Conservation (phyloP, 2,329 filamentous ascomycete species). For the Pyrenochaeta sp. region DNA sequence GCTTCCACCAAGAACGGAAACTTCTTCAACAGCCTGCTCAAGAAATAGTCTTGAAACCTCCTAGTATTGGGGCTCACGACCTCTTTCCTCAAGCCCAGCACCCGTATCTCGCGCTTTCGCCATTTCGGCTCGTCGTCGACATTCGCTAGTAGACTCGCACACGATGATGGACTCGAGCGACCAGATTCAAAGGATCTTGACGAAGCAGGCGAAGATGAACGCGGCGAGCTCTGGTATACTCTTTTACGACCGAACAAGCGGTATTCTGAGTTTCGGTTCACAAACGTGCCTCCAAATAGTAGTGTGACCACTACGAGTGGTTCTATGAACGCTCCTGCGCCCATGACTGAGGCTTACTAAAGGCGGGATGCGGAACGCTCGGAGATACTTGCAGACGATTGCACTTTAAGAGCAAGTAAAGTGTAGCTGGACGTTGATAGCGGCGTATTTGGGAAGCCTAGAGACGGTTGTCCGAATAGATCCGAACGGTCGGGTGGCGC, state of each 20-base stretch:
- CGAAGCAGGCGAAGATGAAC: conserved; percentile 51
- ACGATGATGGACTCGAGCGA: conserved; percentile 50
- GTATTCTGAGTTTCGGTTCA: conserved; percentile 63
- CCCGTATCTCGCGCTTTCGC: conserved; percentile 58
- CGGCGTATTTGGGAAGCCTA: background rate
- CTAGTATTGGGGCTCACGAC: conserved; percentile 69
- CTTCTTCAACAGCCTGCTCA: conserved; percentile 70
- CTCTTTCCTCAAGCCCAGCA: conserved; percentile 57
- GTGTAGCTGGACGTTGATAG: background rate
- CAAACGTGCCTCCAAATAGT: conserved; percentile 68
- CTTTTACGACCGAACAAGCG: conserved; percentile 43
- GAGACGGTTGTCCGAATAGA: background rate
- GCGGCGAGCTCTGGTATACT: conserved; percentile 31
- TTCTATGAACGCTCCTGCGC: conserved; percentile 66
- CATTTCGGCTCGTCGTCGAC: conserved; percentile 56
- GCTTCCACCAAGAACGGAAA: conserved; percentile 78
- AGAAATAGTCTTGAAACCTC: conserved; percentile 65
- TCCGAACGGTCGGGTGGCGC: background rate
- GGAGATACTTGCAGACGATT: background rate
- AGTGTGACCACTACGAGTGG: conserved; percentile 68
- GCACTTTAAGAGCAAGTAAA: conserved; percentile 1
- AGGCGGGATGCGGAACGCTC: background rate
- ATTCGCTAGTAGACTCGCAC: conserved; percentile 52
- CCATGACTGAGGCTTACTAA: conserved; percentile 52
- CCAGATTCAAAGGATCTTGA: conserved; percentile 51